A percentile compares a stretch with the other conserved stretches of the same genome.
phyloP scores from a whole-genome alignment of 2,329 filamentous ascomycete species.

The Cercospora sp. region DNA sequence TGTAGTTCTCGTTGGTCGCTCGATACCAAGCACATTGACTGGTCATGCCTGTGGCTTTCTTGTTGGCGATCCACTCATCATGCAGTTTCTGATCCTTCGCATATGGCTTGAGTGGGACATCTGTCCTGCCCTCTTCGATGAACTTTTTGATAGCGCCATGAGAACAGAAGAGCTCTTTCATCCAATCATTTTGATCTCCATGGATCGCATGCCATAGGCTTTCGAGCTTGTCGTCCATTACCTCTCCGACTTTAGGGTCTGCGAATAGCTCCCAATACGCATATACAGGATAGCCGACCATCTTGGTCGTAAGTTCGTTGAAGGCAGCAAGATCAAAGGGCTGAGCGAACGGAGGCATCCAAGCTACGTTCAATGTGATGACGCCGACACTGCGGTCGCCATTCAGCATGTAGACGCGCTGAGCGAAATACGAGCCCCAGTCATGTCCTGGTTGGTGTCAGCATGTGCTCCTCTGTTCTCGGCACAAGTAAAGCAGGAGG shows the following conservation, averaged over 20 bases:
- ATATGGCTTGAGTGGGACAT: constrained; percentile 39
- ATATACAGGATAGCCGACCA: constrained; percentile 42
- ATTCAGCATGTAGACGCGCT: constrained; percentile 47
- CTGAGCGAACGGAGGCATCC: constrained; percentile 39
- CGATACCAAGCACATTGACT: constrained; percentile 42
- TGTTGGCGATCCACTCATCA: constrained; percentile 40
- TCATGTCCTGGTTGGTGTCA: constrained; percentile 6
- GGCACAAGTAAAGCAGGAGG: not conserved
- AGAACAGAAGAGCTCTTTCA: constrained; percentile 42
- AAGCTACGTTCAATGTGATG: constrained; percentile 47
- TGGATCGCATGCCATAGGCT: constrained; percentile 30
- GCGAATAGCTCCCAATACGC: constrained; percentile 47
- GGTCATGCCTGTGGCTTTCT: constrained; percentile 37
- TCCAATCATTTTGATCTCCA: constrained; percentile 24
- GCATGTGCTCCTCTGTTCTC: not conserved
- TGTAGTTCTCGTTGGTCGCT: constrained; percentile 30
- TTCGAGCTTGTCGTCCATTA: constrained; percentile 37
- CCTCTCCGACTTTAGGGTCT: constrained; percentile 38
- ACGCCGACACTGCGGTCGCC: constrained; percentile 45
- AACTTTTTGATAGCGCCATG: constrained; percentile 40
- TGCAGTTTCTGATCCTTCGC: constrained; percentile 37
- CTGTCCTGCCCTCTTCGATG: constrained; percentile 24
- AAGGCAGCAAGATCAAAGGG: constrained; percentile 43
- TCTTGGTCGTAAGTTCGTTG: constrained; percentile 38
- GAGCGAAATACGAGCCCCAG: constrained; percentile 43